phyloP scores from a whole-genome alignment of 2,329 filamentous ascomycete species.

The Cordyceps cateniannulata region DNA sequence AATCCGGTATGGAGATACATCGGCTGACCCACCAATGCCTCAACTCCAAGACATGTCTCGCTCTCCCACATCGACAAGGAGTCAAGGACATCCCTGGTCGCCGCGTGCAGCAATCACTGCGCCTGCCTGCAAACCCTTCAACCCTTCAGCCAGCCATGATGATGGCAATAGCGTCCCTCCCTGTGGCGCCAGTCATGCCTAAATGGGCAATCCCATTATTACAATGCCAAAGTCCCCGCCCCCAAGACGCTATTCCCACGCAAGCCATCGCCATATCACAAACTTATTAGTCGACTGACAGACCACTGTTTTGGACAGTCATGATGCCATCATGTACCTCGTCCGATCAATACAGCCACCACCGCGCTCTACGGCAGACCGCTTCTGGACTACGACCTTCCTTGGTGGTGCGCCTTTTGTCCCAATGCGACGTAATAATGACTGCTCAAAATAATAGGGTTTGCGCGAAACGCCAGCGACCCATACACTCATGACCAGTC shows the following conservation, averaged over 20 bases:
- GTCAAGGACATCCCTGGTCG: neutral
- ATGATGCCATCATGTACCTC: constrained; percentile 4
- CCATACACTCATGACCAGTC: neutral
- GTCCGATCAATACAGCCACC: neutral
- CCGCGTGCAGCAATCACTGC: neutral
- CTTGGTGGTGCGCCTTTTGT: neutral
- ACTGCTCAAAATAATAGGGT: constrained; percentile 4
- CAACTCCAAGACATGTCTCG: constrained; percentile 5
- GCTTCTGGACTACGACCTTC: neutral
- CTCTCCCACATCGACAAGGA: neutral
- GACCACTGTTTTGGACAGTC: neutral
- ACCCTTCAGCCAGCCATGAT: neutral
- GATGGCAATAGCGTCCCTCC: neutral
- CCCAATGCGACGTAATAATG: neutral
- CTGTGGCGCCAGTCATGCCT: neutral
- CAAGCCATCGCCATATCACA: neutral
- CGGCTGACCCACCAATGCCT: neutral
- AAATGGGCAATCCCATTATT: no score
- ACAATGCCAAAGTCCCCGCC: neutral
- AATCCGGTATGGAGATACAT: neutral
- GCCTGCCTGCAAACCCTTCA: neutral
- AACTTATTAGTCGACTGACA: neutral
- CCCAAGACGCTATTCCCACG: neutral
- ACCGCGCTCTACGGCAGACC: neutral
- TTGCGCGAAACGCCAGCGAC: constrained; percentile 7